phyloP scores from a whole-genome alignment of 768 basidiomycete genomes.

The Naganishia antarctica region DNA sequence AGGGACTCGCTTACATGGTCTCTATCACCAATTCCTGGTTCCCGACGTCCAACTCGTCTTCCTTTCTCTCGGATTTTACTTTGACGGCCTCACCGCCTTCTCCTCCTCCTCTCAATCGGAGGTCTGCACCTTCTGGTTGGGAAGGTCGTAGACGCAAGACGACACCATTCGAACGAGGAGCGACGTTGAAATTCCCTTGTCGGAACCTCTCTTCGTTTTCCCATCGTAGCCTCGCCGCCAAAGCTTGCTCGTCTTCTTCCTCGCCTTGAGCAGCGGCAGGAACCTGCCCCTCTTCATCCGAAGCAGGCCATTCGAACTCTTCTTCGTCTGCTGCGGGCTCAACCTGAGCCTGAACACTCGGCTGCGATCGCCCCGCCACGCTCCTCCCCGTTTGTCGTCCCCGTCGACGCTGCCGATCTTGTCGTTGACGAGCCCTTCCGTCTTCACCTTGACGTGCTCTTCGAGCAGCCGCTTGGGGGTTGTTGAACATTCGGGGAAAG shows the following conservation, averaged over 20 bases:
- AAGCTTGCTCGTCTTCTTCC: constrained; percentile 6
- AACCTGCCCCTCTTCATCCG: neutral
- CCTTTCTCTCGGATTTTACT: constrained; percentile 33
- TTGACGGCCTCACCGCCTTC: neutral
- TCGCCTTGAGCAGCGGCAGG: neutral
- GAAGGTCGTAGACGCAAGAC: constrained; percentile 15
- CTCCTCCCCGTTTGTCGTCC: neutral
- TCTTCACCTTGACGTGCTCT: constrained; percentile 14
- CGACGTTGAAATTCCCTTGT: constrained; percentile 26
- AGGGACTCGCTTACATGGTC: constrained; percentile 58
- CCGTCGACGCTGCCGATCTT: constrained; percentile 13
- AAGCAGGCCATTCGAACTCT: neutral
- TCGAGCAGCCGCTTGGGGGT: neutral
- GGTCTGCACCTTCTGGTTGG: neutral
- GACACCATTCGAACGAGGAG: constrained; percentile 18
- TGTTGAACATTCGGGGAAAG: constrained; percentile 6
- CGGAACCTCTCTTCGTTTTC: constrained; percentile 23
- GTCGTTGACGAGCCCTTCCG: neutral
- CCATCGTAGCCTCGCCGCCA: constrained; percentile 18
- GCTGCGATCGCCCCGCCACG: neutral
- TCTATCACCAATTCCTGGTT: constrained; percentile 58
- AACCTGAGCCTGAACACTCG: neutral
- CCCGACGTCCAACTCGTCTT: constrained; percentile 26
- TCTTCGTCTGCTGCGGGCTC: neutral
- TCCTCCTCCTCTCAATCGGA: constrained; percentile 7